Percentiles rank a stretch among this genome's conserved stretches.
Evolutionary conservation across 1,284 basidiomycete genomes (phyloP).

Genomic region (Pseudomicrostroma phylloplanum): DNA sequence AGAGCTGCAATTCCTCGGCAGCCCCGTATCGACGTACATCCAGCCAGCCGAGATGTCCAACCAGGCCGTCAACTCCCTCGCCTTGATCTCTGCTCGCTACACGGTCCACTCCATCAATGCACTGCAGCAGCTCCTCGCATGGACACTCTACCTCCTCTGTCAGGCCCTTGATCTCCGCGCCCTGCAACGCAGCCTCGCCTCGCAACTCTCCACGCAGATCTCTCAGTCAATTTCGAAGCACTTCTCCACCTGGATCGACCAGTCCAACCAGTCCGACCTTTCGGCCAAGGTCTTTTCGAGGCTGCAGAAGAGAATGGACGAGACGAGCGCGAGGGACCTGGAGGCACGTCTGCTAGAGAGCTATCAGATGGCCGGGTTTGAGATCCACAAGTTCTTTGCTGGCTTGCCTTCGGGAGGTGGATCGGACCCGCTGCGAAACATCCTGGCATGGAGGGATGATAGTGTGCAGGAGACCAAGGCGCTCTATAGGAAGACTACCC

Average conservation of each 20-base stretch:
- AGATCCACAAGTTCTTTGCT: slow-evolving; percentile 33
- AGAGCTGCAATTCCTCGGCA: slow-evolving; percentile 74
- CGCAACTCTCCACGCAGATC: slow-evolving; percentile 25
- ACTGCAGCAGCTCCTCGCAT: slow-evolving; percentile 37
- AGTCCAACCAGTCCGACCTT: slow-evolving; percentile 21
- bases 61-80: slow-evolving; percentile 22
- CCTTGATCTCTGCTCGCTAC: slow-evolving; percentile 20
- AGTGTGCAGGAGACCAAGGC: slow-evolving; percentile 28
- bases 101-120: slow-evolving; percentile 21
- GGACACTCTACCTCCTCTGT: slow-evolving; percentile 40
- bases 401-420: slow-evolving; percentile 36
- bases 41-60: slow-evolving; percentile 53
- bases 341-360: slow-evolving; percentile 33
- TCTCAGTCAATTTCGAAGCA: slow-evolving; percentile 19
- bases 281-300: slow-evolving; percentile 25
- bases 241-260: slow-evolving; percentile 42
- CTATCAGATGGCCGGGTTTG: slow-evolving; percentile 26
- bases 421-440: slow-evolving; percentile 39
- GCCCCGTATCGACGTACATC: slow-evolving; percentile 74
- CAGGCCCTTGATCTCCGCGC: slow-evolving; percentile 44
- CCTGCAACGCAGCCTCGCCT: slow-evolving; percentile 28
- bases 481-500: slow-evolving; percentile 29
- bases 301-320: slow-evolving; percentile 36
- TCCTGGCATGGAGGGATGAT: slow-evolving; percentile 34
- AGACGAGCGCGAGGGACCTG: slow-evolving; percentile 36